These are phyloP conservation scores for Phanerochaete carnosa DNA, from an alignment of 768 basidiomycete species.

Conservation along the genomic window DNA sequence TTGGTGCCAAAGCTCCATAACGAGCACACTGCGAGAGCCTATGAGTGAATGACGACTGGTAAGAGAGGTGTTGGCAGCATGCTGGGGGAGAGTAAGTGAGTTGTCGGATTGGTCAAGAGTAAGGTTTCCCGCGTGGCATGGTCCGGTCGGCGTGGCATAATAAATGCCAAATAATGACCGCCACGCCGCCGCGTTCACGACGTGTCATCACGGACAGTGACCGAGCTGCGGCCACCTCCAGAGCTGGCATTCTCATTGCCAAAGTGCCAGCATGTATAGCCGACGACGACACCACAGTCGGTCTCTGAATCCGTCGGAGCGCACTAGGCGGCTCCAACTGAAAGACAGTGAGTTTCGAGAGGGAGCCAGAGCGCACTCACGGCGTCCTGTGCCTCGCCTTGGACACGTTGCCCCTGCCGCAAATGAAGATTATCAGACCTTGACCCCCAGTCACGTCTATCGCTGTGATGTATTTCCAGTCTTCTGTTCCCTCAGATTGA, in stretches of 20 bases:
- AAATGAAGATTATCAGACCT: constrained; percentile 12
- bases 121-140: background rate
- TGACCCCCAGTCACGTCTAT: constrained; percentile 13
- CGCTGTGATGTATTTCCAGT: constrained; percentile 8
- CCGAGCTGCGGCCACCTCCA: background rate
- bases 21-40: background rate
- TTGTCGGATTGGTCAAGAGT: no score
- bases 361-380: background rate
- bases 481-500: constrained; percentile 8
- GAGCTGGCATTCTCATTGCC: background rate
- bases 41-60: background rate
- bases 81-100: background rate
- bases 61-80: background rate
- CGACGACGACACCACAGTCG: background rate
- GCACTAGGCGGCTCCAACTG: constrained; percentile 11
- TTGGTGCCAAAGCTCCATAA: background rate
- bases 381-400: constrained; percentile 19
- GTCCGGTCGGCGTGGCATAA: background rate
- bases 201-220: background rate
- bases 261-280: background rate
- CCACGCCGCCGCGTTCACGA: background rate
- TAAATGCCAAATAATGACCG: background rate
- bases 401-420: constrained; percentile 21
- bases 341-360: constrained; percentile 7
- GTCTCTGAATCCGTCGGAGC: constrained; percentile 6